Evolutionary conservation across 805 yeast species (phyloP).

Genomic region (Candida patagonica): DNA sequence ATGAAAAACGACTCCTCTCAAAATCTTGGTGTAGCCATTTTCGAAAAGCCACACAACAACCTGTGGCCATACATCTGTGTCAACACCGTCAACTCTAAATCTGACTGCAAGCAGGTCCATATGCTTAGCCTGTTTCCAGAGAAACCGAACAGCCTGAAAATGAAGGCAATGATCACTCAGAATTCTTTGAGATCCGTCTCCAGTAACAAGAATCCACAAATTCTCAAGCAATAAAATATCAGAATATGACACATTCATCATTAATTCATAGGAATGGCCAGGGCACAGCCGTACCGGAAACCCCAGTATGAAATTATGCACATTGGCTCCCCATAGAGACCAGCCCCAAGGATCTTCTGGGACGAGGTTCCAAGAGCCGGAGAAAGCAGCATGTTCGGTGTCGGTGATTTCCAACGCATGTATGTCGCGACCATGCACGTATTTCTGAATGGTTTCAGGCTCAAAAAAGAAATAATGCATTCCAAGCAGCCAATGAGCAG

Average conservation of each 20-base stretch:
- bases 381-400: not conserved
- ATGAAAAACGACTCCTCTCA: not conserved
- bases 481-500: too few species aligned
- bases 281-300: constrained; percentile 6
- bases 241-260: not conserved
- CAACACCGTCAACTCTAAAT: not conserved
- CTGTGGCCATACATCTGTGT: not conserved
- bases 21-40: not conserved
- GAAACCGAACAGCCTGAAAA: too few species aligned
- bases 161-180: too few species aligned
- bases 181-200: too few species aligned
- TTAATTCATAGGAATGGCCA: constrained; percentile 3
- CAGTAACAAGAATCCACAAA: too few species aligned
- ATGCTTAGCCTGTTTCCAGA: too few species aligned
- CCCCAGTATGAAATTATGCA: constrained; percentile 11
- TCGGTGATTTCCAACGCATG: not conserved
- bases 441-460: not conserved
- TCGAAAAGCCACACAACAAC: not conserved
- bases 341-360: constrained; percentile 12
- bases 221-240: too few species aligned
- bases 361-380: constrained; percentile 11
- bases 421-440: not conserved
- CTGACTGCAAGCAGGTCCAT: too few species aligned
- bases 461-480: not conserved
- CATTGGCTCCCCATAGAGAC: constrained; percentile 13